Percentiles rank a stretch among this genome's conserved stretches.
phyloP scores from a whole-genome alignment of 305 asterid species.

The Fraxinus sp. region DNA sequence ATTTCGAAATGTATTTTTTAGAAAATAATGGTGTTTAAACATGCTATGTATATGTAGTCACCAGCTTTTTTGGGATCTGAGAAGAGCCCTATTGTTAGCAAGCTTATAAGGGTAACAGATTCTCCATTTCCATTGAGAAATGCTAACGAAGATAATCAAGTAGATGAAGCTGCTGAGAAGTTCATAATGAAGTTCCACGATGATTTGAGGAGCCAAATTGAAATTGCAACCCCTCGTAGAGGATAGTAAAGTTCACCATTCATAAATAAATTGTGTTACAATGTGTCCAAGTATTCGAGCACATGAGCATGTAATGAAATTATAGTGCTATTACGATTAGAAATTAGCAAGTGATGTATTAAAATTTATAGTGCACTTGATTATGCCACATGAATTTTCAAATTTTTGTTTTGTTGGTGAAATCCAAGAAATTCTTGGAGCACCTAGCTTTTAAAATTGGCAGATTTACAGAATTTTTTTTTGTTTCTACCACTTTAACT shows the following conservation, averaged over 20 bases:
- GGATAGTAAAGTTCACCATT: not conserved
- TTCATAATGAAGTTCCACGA: constrained; percentile 53
- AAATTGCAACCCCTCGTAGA: not conserved
- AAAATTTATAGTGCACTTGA: too few species aligned
- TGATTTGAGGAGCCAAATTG: constrained; percentile 41
- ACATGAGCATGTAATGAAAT: not conserved
- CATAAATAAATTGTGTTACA: not conserved
- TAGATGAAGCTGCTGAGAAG: constrained; percentile 66
- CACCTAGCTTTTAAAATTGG: too few species aligned
- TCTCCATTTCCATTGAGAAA: constrained; percentile 59
- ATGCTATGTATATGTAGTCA: not conserved
- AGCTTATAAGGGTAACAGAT: constrained; percentile 49
- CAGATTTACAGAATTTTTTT: not conserved
- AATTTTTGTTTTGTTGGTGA: too few species aligned
- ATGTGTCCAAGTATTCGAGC: not conserved
- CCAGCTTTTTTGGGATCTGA: constrained; percentile 67
- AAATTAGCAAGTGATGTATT: not conserved
- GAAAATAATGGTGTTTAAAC: too few species aligned
- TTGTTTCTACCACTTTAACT: not conserved
- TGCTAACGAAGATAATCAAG: constrained; percentile 32
- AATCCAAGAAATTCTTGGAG: too few species aligned
- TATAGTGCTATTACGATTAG: not conserved
- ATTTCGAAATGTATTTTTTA: too few species aligned
- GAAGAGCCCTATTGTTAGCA: constrained; percentile 58
- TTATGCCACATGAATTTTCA: too few species aligned